A percentile compares a stretch with the other conserved stretches of the same genome.
Conservation (phyloP, 2,329 filamentous ascomycete genomes). For the Arachnomyces sp. region DNA sequence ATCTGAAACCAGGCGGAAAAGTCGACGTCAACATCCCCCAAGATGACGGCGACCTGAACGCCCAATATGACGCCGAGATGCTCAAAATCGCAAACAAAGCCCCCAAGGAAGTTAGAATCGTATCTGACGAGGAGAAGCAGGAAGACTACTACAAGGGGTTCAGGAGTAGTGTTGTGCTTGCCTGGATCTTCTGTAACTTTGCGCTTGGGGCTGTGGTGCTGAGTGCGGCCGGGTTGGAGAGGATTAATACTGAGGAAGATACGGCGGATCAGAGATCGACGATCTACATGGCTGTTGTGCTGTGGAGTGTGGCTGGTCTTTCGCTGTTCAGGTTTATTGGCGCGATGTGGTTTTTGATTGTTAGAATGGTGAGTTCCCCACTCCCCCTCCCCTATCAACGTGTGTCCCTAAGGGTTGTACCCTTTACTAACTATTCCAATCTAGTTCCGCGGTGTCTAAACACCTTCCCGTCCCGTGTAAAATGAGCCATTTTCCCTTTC, state of each 20-base stretch:
- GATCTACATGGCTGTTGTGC: conserved; percentile 76
- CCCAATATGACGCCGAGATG: conserved; percentile 84
- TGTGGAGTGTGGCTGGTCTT: conserved; percentile 81
- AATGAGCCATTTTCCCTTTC: background rate
- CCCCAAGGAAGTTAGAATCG: conserved; percentile 51
- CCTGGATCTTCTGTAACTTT: conserved; percentile 97
- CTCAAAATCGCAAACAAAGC: conserved; percentile 65
- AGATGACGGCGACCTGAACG: conserved; percentile 89
- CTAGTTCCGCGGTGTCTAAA: conserved; percentile 46
- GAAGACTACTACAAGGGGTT: conserved; percentile 99
- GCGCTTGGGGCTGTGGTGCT: conserved; percentile 78
- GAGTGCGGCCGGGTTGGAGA: conserved; percentile 72
- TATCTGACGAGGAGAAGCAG: conserved; percentile 63
- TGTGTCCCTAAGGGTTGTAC: background rate
- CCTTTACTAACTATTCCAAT: conserved; percentile 1
- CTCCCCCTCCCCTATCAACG: background rate
- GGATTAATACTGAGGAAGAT: conserved; percentile 43
- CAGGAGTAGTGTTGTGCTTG: conserved; percentile 78
- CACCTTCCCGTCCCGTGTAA: background rate
- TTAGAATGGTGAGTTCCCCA: conserved; percentile 63
- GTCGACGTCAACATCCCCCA: conserved; percentile 79
- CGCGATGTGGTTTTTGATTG: conserved; percentile 84
- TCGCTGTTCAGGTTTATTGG: conserved; percentile 82
- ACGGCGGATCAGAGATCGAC: conserved; percentile 53
- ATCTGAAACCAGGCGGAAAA: conserved; percentile 87